These are phyloP conservation scores for Gaultheria prostrata DNA, from an alignment of 148 eudicot species.

Conservation along the genomic window DNA sequence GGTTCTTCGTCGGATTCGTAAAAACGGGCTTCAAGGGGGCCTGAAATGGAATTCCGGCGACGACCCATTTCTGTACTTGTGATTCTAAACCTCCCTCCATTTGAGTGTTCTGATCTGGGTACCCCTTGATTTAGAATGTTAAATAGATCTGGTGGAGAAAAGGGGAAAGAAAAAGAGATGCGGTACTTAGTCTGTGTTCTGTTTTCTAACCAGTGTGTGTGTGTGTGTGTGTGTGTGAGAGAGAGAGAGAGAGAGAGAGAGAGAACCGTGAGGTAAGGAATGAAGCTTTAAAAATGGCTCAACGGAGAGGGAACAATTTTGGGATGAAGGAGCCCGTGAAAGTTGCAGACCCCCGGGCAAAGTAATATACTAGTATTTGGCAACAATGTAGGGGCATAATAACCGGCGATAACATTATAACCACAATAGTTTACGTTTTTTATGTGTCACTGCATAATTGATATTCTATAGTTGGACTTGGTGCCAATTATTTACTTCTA, in stretches of 20 bases:
- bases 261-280: constrained; percentile 25
- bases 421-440: too few species aligned
- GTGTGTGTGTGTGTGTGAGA: too few species aligned
- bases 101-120: constrained; percentile 8
- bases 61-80: constrained; percentile 32
- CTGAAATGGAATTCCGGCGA: constrained; percentile 35
- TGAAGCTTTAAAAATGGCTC: background rate
- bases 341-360: constrained; percentile 22
- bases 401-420: too few species aligned
- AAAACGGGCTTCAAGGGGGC: constrained; percentile 26
- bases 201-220: too few species aligned
- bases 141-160: background rate
- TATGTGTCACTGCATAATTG: too few species aligned
- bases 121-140: constrained; percentile 1
- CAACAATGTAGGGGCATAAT: too few species aligned
- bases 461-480: constrained; percentile 10
- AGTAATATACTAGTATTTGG: background rate
- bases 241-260: constrained; percentile 7
- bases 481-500: constrained; percentile 14
- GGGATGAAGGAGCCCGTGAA: constrained; percentile 16
- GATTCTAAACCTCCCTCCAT: constrained; percentile 21
- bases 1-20: constrained; percentile 17
- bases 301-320: background rate
- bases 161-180: background rate
- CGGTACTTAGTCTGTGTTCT: too few species aligned